Evolutionary conservation across 345 rosid genomes (phyloP).

Genomic region (Syzygium oleosum): DNA sequence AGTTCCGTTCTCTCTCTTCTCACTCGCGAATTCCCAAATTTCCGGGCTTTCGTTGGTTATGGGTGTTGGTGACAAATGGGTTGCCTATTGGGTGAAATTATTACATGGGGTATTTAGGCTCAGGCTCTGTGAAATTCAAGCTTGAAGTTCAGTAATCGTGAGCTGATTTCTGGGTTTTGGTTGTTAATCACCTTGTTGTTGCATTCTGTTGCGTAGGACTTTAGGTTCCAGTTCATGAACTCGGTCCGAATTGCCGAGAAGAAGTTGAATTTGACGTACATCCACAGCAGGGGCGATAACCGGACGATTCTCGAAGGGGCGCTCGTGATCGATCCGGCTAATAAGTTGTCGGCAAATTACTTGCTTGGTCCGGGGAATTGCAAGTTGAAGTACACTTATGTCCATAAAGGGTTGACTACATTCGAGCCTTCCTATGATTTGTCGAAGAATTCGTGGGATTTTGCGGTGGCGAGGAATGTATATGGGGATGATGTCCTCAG

Average conservation of each 20-base stretch:
- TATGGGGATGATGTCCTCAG: constrained; percentile 52
- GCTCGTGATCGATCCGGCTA: constrained; percentile 49
- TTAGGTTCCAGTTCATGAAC: constrained; percentile 94
- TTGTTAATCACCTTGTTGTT: neutral
- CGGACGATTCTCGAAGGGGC: constrained; percentile 67
- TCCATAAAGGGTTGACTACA: constrained; percentile 52
- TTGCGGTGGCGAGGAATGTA: constrained; percentile 50
- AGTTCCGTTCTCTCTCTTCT: neutral
- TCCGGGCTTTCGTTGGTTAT: neutral
- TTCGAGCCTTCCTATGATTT: constrained; percentile 79
- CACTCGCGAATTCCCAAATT: neutral
- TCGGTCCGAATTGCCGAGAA: constrained; percentile 55
- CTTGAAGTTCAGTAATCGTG: neutral
- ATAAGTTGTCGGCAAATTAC: constrained; percentile 73
- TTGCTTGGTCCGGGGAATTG: constrained; percentile 64
- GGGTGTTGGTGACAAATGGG: neutral
- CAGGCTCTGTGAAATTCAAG: neutral
- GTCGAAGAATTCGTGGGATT: constrained; percentile 80
- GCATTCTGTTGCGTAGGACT: constrained; percentile 40
- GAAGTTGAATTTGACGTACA: constrained; percentile 76
- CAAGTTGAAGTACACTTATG: constrained; percentile 75
- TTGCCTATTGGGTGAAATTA: neutral
- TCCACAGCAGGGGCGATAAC: constrained; percentile 56
- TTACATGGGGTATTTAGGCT: neutral
- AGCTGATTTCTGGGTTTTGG: neutral